Conservation (phyloP, 148 eudicot species). For the Cornus suecica region DNA sequence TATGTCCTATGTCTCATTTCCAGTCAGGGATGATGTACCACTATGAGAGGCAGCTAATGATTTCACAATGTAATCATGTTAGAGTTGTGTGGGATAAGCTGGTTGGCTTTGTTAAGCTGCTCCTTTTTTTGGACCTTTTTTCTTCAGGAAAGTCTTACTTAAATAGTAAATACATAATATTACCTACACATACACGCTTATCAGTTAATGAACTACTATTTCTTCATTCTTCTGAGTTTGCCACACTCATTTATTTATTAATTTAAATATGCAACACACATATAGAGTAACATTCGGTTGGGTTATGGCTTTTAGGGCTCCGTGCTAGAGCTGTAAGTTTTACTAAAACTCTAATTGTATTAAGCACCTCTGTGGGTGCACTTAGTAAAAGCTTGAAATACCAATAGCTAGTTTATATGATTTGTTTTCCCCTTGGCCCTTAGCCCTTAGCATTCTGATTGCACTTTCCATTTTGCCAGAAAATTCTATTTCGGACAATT, state of each 20-base stretch:
- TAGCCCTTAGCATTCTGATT: neutral
- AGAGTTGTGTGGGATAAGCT: neutral
- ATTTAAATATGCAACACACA: neutral
- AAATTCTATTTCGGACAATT: constrained; percentile 1
- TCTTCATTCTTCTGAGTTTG: neutral
- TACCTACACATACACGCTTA: neutral
- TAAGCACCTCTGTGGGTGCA: neutral
- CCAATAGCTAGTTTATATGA: neutral
- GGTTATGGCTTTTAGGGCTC: neutral
- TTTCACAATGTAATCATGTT: neutral
- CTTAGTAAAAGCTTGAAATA: neutral
- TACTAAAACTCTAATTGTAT: neutral
- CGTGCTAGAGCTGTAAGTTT: neutral
- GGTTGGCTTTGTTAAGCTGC: neutral
- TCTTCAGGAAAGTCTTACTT: neutral
- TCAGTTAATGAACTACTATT: neutral
- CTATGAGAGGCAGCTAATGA: too few relatives aligned
- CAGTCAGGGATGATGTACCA: too few relatives aligned
- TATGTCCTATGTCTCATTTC: too few relatives aligned
- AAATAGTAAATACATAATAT: neutral
- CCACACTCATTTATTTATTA: too few relatives aligned
- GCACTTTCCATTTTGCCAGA: neutral
- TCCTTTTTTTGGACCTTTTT: neutral
- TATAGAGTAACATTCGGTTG: neutral
- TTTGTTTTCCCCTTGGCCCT: too few relatives aligned